Evolutionary conservation across 768 basidiomycete species (phyloP).

Genomic region (Kwoniella newhampshirensis): DNA sequence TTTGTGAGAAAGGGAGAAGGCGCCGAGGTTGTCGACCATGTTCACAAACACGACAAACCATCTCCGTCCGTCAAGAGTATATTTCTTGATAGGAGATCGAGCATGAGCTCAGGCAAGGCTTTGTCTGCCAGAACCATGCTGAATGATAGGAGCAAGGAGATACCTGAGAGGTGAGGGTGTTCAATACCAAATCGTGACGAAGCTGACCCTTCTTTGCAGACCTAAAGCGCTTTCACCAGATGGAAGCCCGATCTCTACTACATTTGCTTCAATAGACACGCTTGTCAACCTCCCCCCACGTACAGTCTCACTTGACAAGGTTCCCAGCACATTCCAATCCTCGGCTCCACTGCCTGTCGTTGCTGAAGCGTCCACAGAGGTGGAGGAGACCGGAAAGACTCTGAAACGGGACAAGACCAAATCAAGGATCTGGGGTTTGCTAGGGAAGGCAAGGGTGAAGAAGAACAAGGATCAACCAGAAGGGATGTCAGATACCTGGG

Average conservation of each 20-base stretch:
- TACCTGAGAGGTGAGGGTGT: constrained; percentile 18
- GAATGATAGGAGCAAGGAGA: constrained; percentile 22
- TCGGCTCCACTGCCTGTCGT: constrained; percentile 6
- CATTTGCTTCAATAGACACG: neutral
- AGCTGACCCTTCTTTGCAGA: no score
- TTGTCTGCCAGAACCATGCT: constrained; percentile 29
- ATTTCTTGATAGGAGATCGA: constrained; percentile 22
- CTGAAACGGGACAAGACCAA: constrained; percentile 42
- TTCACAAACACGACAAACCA: constrained; percentile 13
- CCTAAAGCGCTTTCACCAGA: no score
- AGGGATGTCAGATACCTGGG: neutral
- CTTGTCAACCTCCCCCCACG: constrained; percentile 31
- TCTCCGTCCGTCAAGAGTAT: constrained; percentile 29
- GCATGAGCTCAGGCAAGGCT: constrained; percentile 31
- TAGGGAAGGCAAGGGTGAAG: constrained; percentile 25
- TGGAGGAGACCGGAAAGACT: constrained; percentile 12
- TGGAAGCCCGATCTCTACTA: no score
- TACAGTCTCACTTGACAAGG: constrained; percentile 33
- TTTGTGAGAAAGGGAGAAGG: constrained; percentile 29
- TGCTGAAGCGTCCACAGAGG: constrained; percentile 7
- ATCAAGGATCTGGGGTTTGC: constrained; percentile 41
- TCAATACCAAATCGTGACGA: no score
- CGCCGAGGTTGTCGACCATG: constrained; percentile 38
- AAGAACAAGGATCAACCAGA: constrained; percentile 16
- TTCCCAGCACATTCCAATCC: constrained; percentile 5